phyloP scores from a whole-genome alignment of 345 rosid species.

The Geranium rotundifolium region DNA sequence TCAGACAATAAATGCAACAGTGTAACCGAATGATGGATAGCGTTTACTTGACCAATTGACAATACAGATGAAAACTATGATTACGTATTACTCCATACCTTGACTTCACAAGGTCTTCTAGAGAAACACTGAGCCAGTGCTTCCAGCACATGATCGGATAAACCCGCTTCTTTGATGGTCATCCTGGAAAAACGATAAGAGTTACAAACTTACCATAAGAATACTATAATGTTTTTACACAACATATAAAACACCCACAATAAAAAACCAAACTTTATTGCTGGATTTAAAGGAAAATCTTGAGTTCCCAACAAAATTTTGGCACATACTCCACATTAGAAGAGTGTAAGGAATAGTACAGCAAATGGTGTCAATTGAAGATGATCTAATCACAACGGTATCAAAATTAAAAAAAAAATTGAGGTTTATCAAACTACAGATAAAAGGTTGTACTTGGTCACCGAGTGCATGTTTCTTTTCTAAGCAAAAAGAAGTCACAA shows the following conservation, averaged over 20 bases:
- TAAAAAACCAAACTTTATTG: not conserved
- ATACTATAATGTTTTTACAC: not conserved
- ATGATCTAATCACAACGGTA: not conserved
- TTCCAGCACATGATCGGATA: constrained; percentile 59
- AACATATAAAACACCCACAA: not conserved
- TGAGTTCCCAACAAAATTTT: not conserved
- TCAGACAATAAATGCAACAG: constrained; percentile 12
- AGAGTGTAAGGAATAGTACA: not conserved
- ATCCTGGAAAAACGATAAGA: constrained; percentile 36
- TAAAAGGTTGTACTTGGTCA: not conserved
- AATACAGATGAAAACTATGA: constrained; percentile 2
- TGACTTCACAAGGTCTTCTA: constrained; percentile 61
- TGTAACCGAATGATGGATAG: constrained; percentile 1
- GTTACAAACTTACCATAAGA: not conserved
- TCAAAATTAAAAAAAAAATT: too few relatives aligned
- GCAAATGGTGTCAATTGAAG: not conserved
- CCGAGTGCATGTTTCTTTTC: not conserved
- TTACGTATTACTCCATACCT: constrained; percentile 39
- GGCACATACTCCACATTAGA: not conserved
- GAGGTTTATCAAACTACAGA: not conserved
- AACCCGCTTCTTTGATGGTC: constrained; percentile 66
- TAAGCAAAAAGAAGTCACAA: too few relatives aligned
- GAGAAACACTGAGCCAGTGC: constrained; percentile 56
- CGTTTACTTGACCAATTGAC: constrained; percentile 2
- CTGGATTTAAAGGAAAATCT: not conserved